A percentile compares a stretch with the other conserved stretches of the same genome.
These are phyloP conservation scores for Pseudozyma hubeiensis DNA, from an alignment of 1,284 basidiomycete genomes.

Conservation along the genomic window DNA sequence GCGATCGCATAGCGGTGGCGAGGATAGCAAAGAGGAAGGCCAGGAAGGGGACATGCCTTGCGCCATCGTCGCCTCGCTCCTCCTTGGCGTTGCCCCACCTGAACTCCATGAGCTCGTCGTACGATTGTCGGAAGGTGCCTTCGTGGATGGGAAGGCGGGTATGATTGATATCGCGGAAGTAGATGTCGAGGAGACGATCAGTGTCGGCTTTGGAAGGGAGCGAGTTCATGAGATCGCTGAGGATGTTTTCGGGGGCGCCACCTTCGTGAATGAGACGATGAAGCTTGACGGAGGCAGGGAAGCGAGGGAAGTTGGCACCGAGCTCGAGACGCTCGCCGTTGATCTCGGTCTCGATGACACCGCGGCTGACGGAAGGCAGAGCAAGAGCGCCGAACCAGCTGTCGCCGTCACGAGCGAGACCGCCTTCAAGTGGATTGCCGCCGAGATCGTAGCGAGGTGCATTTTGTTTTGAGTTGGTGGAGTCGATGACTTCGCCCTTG, in stretches of 20 bases:
- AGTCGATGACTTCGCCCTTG: conserved; percentile 51
- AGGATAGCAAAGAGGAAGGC: conserved; percentile 91
- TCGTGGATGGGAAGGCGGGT: conserved; percentile 94
- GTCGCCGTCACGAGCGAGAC: conserved; percentile 60
- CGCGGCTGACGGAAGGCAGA: conserved; percentile 61
- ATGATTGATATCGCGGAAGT: conserved; percentile 78
- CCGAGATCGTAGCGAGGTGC: conserved; percentile 42
- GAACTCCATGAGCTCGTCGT: conserved; percentile 79
- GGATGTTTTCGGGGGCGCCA: conserved; percentile 58
- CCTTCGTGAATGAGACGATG: conserved; percentile 63
- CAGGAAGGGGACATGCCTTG: conserved; percentile 83
- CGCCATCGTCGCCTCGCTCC: conserved; percentile 72
- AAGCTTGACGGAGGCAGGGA: conserved; percentile 62
- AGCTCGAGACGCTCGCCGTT: conserved; percentile 65
- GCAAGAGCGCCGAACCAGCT: conserved; percentile 65
- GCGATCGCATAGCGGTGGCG: conserved; percentile 86
- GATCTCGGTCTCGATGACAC: conserved; percentile 62
- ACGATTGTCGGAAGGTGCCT: conserved; percentile 82
- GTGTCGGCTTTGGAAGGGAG: conserved; percentile 55
- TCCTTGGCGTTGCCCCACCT: conserved; percentile 56
- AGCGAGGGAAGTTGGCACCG: conserved; percentile 59
- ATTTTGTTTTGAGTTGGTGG: conserved; percentile 23
- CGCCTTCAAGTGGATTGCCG: conserved; percentile 60
- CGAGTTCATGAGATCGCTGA: conserved; percentile 58
- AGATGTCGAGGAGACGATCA: conserved; percentile 60